Evolutionary conservation across 1,284 basidiomycete species (phyloP).

Genomic region (Sanguinoderma infundibulare): DNA sequence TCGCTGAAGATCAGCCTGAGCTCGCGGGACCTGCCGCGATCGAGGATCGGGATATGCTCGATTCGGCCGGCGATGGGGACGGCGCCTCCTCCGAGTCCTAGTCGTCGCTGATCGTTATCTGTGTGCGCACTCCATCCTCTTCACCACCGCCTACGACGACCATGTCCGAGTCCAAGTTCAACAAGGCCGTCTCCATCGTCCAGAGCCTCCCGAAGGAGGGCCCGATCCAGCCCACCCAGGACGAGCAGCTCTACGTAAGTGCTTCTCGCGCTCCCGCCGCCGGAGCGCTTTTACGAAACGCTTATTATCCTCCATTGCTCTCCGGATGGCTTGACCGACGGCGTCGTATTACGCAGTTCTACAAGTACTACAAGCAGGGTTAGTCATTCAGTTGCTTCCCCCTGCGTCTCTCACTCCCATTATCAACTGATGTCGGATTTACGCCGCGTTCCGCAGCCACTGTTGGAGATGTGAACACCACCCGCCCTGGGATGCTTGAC

Average conservation of each 20-base stretch:
- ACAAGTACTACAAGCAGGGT: constrained; percentile 93
- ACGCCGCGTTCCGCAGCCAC: constrained; percentile 53
- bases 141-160: constrained; percentile 25
- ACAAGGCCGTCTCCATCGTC: constrained; percentile 80
- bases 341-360: constrained; percentile 66
- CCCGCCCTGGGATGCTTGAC: constrained; percentile 75
- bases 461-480: constrained; percentile 71
- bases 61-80: constrained; percentile 72
- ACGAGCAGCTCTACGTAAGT: constrained; percentile 80
- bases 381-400: constrained; percentile 1
- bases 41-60: constrained; percentile 21
- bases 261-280: constrained; percentile 1
- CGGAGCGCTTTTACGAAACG: constrained; percentile 4
- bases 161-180: constrained; percentile 74
- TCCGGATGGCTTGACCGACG: background rate
- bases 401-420: constrained; percentile 12
- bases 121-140: constrained; percentile 9
- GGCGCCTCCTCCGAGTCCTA: constrained; percentile 25
- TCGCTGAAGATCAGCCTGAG: constrained; percentile 19
- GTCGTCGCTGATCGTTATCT: constrained; percentile 38
- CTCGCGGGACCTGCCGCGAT: constrained; percentile 24
- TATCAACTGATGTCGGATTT: constrained; percentile 7
- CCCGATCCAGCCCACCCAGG: constrained; percentile 74
- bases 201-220: constrained; percentile 80
- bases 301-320: background rate